Conservation (phyloP, 768 basidiomycete species). For the Hygrophoropsis aurantiaca region DNA sequence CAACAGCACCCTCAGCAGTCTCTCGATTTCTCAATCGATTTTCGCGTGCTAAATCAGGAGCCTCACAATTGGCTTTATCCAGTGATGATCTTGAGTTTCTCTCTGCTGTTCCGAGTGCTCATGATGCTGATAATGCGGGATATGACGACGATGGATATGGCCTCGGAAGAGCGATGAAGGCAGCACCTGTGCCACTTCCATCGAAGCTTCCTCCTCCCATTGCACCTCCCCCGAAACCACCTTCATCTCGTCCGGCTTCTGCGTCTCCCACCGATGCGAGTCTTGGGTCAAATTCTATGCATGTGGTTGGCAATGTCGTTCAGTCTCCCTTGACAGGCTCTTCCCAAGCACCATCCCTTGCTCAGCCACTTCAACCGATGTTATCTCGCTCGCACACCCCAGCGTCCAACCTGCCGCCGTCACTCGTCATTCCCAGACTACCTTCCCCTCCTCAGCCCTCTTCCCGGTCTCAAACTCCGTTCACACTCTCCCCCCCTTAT, state of each 20-base stretch:
- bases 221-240: slow-evolving; percentile 32
- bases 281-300: not conserved
- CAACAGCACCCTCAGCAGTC: slow-evolving; percentile 61
- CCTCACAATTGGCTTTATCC: slow-evolving; percentile 60
- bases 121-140: slow-evolving; percentile 38
- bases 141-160: slow-evolving; percentile 34
- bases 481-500: slow-evolving; percentile 25
- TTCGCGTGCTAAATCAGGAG: slow-evolving; percentile 44
- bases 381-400: slow-evolving; percentile 14
- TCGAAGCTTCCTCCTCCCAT: slow-evolving; percentile 47
- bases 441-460: slow-evolving; percentile 18
- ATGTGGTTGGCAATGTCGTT: no score
- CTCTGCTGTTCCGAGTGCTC: slow-evolving; percentile 56
- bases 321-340: not conserved
- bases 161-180: slow-evolving; percentile 41
- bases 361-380: slow-evolving; percentile 29
- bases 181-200: slow-evolving; percentile 39
- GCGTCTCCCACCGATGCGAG: slow-evolving; percentile 3
- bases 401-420: slow-evolving; percentile 8
- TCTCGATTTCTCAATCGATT: slow-evolving; percentile 83
- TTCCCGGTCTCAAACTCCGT: slow-evolving; percentile 16
- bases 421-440: slow-evolving; percentile 8
- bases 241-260: slow-evolving; percentile 16
- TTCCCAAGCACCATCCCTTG: slow-evolving; percentile 12
- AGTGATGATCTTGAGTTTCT: slow-evolving; percentile 83